phyloP scores from a whole-genome alignment of 1,139 yeast genomes.

The Geotrichum cucujoidarum region DNA sequence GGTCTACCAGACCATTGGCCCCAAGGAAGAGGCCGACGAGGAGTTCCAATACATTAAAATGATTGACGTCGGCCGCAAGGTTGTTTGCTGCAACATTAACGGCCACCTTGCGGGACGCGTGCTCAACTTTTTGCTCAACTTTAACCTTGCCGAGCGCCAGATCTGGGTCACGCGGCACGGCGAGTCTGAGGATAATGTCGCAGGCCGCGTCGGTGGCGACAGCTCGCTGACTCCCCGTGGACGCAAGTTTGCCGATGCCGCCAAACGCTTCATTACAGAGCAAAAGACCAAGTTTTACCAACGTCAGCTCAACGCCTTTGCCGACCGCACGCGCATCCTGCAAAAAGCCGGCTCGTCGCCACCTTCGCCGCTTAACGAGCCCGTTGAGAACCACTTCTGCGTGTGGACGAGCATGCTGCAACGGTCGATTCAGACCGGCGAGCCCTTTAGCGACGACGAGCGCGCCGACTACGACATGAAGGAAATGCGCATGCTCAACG shows the following conservation, averaged over 20 bases:
- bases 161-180: conserved; percentile 97
- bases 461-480: conserved; percentile 83
- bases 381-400: conserved; percentile 64
- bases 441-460: conserved; percentile 53
- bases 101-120: conserved; percentile 94
- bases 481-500: conserved; percentile 90
- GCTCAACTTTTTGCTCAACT: conserved; percentile 80
- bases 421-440: conserved; percentile 74
- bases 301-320: conserved; percentile 54
- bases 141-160: conserved; percentile 84
- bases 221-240: conserved; percentile 79
- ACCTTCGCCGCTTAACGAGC: conserved; percentile 39
- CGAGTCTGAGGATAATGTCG: conserved; percentile 77
- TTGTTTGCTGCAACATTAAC: conserved; percentile 83
- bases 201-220: conserved; percentile 91
- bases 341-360: conserved; percentile 31
- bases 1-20: conserved; percentile 88
- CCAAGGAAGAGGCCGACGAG: conserved; percentile 50
- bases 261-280: conserved; percentile 66
- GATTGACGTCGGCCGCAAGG: conserved; percentile 93
- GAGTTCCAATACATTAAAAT: conserved; percentile 83
- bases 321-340: conserved; percentile 36
- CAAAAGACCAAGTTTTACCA: conserved; percentile 68
- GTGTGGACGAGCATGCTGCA: conserved; percentile 90
- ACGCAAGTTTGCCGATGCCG: conserved; percentile 60